Evolutionary conservation across 2,329 filamentous ascomycete species (phyloP).

Genomic region (Incumbomyces lentus): DNA sequence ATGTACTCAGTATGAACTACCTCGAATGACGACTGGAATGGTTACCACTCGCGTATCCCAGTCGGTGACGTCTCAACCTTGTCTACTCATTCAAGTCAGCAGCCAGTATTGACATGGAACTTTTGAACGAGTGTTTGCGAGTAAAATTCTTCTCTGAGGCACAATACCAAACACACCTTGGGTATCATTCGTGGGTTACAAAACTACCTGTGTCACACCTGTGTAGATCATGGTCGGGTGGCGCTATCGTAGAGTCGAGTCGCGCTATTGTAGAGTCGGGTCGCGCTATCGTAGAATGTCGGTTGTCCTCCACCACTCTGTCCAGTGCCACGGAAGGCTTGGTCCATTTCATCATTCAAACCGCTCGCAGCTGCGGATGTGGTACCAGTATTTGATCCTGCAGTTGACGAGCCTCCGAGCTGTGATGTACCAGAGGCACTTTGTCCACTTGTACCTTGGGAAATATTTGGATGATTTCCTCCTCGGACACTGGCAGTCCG

Average conservation of each 20-base stretch:
- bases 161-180: conserved; percentile 5
- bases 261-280: too few relatives aligned
- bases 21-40: too few relatives aligned
- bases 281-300: conserved; percentile 6
- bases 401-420: background rate
- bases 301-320: background rate
- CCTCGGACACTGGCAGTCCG: conserved; percentile 27
- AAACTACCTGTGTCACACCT: conserved; percentile 1
- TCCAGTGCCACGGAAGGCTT: conserved; percentile 13
- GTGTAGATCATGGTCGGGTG: conserved; percentile 8
- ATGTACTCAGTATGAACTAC: too few relatives aligned
- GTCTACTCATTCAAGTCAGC: too few relatives aligned
- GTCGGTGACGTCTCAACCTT: too few relatives aligned
- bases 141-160: background rate
- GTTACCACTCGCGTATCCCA: too few relatives aligned
- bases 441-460: conserved; percentile 9
- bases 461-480: conserved; percentile 16
- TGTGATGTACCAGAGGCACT: background rate
- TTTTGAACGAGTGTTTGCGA: too few relatives aligned
- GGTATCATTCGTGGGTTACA: conserved; percentile 6
- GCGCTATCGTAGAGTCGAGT: conserved; percentile 18
- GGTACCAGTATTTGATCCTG: background rate
- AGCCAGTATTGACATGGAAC: too few relatives aligned
- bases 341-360: conserved; percentile 18
- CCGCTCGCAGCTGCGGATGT: background rate